Evolutionary conservation across 106 monocot genomes (phyloP), one percentile per base, ranked within the genome.

Genomic region (Apostasia shenzhenica): DNA sequence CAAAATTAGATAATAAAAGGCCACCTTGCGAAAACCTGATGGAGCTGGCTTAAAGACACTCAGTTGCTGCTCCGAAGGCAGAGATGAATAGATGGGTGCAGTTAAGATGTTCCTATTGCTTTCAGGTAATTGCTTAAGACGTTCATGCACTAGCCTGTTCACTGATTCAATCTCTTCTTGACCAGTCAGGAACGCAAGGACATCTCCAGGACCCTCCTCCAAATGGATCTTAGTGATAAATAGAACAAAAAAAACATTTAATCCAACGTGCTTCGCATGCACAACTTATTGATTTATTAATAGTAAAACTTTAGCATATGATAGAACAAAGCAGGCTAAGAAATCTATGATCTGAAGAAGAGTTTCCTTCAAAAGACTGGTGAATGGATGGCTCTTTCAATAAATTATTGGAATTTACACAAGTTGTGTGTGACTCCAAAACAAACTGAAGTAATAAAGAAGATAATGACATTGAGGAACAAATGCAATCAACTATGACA

Each of bases 131-230:
- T 87, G 78, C 44, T 55, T 56, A 78, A 83, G 48, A 42, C 70
- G 60, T 74, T 90, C 92, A 39, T 90, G 86, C 37, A 99, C 77
- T 61, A 92, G 83, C 65, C 89, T 89, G 71, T 99, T 90, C 37
- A 99, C 79, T 66, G 87, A 90, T 74, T 99, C 97, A 67, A 99
- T 99, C 70, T 99, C 97, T 73, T 92, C 97, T 85, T 99, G 97
- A 4, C 92, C 97, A 49, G 97, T 99, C 61, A 99, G 66, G 81
- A 99, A 99, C 59, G 87, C 87, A 81, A 99, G 90, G 56, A 99
- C 90, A 70, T 99, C 97, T 57, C 97, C 97, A 63, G 80, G 70
- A 39, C 77, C 81, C 75, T 92, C 89, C 57, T 85, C 81, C 69
- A 85, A 60, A 79, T 99, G 97, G 67, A 99, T 81, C 95, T 97